phyloP scores from a whole-genome alignment of 805 yeast species.

The Lipomyces yamanashiensis region DNA sequence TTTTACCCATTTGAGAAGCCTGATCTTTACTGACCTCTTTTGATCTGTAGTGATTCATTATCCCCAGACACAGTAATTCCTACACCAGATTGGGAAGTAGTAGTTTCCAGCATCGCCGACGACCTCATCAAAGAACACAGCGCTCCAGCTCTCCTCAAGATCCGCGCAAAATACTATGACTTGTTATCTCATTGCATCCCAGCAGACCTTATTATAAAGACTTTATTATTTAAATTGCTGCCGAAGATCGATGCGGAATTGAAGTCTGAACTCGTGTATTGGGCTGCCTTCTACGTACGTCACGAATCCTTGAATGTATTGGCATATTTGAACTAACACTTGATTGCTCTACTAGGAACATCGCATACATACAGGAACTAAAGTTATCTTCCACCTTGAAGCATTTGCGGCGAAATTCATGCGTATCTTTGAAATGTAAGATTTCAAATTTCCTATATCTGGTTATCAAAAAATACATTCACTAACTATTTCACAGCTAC shows the following conservation, averaged over 20 bases:
- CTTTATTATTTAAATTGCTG: slow-evolving; percentile 49
- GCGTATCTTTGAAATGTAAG: slow-evolving; percentile 63
- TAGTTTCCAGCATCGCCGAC: slow-evolving; percentile 65
- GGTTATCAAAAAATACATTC: neutral
- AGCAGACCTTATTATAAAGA: slow-evolving; percentile 75
- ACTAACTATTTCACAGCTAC: slow-evolving; percentile 3
- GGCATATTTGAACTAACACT: neutral
- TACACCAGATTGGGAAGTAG: slow-evolving; percentile 88
- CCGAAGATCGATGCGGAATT: slow-evolving; percentile 39
- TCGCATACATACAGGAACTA: slow-evolving; percentile 80
- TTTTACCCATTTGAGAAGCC: no score
- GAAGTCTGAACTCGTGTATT: slow-evolving; percentile 40
- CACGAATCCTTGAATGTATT: neutral
- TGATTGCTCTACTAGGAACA: slow-evolving; percentile 61
- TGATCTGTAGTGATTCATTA: slow-evolving; percentile 17
- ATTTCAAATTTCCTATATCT: neutral
- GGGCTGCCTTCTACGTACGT: slow-evolving; percentile 37
- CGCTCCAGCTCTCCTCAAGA: slow-evolving; percentile 58
- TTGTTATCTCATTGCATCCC: slow-evolving; percentile 93
- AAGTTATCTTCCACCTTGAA: slow-evolving; percentile 91
- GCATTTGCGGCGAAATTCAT: slow-evolving; percentile 89
- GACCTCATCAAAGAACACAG: slow-evolving; percentile 62
- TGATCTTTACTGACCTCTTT: neutral
- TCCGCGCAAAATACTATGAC: slow-evolving; percentile 75
- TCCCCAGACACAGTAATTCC: slow-evolving; percentile 55